Evolutionary conservation across 192 early-diverging fungal genomes (phyloP), one percentile per base, ranked within the genome.

Genomic region (Coemansia sp.): DNA sequence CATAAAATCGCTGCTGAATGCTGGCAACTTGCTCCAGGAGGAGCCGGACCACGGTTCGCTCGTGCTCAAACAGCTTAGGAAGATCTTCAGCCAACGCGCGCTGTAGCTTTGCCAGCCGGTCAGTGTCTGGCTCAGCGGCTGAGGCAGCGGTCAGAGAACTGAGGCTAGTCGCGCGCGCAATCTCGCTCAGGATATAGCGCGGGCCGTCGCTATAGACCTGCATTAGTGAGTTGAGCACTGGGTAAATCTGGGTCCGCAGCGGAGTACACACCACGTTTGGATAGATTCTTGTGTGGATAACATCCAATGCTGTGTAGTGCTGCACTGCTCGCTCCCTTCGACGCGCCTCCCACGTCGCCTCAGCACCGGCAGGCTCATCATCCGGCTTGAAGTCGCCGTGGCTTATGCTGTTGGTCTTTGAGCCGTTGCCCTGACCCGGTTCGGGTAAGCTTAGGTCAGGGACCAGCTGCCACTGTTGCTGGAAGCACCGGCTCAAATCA

Each of bases 121-220:
- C 39, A 23, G 58, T 56, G 28, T 51, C 49, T 11, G 43, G 39
- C 15, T 67, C 60, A 2, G 55, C 28, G 8, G 47, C 23, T 23
- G 62, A 56, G 27, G 26, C 21, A 19, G 22, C 31, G 2, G 58
- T 51, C 4, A 25, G 6, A 42, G 34, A 53, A 55, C 40, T 58
- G 25, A 26, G 8, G 27, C 50, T 49, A 1, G 72, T 46, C 11
- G 54, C 15, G 7, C 65, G 55, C 19, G 72, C 38, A 21, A 68
- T 61, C 31, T 75, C 65, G 14, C 61, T 45, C n/a, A 75, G 50
- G 22, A 75, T 58, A 19, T 54, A 47, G 4, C 72, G 64, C 27
- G 72, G 72, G 2, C 72, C 72, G 34, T 75, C 72, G 58, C 72
- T 55, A 38, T 75, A 75, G 5, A 53, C 35, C 60, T 75, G 64